phyloP scores from a whole-genome alignment of 2,329 filamentous ascomycete genomes.

The Fusarium sp. region DNA sequence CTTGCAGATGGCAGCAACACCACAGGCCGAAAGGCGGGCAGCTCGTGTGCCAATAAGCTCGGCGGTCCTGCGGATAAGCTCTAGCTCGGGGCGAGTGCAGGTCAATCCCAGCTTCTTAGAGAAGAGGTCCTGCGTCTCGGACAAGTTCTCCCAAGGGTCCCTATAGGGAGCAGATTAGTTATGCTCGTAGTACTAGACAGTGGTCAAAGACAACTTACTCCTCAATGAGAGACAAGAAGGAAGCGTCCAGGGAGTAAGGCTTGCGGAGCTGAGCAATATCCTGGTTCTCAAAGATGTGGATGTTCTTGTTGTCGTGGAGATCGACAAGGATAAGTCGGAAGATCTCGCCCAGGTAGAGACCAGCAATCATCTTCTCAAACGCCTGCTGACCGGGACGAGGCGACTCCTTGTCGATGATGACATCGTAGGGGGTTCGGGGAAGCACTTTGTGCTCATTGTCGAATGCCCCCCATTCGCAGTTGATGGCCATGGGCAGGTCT shows the following conservation, averaged over 20 bases:
- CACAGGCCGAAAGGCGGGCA: constrained; percentile 91
- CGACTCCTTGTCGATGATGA: constrained; percentile 88
- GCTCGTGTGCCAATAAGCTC: constrained; percentile 96
- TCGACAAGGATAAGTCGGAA: constrained; percentile 89
- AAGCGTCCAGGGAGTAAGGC: constrained; percentile 89
- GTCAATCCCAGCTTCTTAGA: constrained; percentile 76
- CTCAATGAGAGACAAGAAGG: constrained; percentile 92
- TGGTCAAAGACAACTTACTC: constrained; percentile 64
- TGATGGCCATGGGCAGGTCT: constrained; percentile 89
- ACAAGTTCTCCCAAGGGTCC: constrained; percentile 94
- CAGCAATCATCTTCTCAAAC: constrained; percentile 98
- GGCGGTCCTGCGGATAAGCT: constrained; percentile 86
- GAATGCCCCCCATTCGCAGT: constrained; percentile 97
- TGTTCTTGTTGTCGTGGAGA: constrained; percentile 78
- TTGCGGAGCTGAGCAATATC: constrained; percentile 83
- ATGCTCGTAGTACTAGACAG: background rate
- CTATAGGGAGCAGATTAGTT: constrained; percentile 53
- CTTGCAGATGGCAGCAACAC: constrained; percentile 94
- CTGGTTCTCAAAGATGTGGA: constrained; percentile 83
- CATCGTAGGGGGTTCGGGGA: constrained; percentile 84
- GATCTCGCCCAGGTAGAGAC: constrained; percentile 92
- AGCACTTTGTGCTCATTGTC: constrained; percentile 93
- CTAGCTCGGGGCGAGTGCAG: constrained; percentile 80
- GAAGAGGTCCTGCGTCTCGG: constrained; percentile 87
- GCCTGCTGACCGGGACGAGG: constrained; percentile 93